Evolutionary conservation across 306 rosid species (phyloP).

Genomic region (Parietaria judaica): DNA sequence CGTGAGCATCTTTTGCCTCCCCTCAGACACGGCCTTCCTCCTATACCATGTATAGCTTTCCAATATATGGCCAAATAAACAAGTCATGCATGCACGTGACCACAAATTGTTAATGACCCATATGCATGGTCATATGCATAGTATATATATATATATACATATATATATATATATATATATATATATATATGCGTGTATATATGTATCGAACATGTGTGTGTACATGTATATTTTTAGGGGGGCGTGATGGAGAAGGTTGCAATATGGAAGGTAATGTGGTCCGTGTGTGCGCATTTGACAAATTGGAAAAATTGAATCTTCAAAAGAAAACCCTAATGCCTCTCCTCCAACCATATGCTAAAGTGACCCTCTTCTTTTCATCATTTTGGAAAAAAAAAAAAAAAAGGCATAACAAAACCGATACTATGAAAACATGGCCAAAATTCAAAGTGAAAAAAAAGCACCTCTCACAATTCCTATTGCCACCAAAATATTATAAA

Average conservation of each 20-base stretch:
- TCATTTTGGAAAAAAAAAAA: constrained; percentile 29
- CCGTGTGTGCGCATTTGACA: constrained; percentile 11
- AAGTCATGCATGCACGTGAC: too few species aligned
- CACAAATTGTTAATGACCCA: too few species aligned
- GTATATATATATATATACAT: neutral
- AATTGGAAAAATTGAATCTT: constrained; percentile 19
- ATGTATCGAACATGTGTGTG: neutral
- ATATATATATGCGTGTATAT: neutral
- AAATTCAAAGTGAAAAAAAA: constrained; percentile 27
- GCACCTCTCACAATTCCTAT: constrained; percentile 23
- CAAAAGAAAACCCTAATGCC: constrained; percentile 32
- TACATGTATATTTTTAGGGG: neutral
- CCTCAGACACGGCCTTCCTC: too few species aligned
- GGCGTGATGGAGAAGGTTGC: constrained; percentile 1
- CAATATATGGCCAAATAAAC: too few species aligned
- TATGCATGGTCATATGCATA: neutral
- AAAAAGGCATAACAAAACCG: constrained; percentile 28
- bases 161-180: neutral
- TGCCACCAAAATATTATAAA: constrained; percentile 10
- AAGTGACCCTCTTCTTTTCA: constrained; percentile 4
- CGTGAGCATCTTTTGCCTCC: too few species aligned
- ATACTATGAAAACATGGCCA: constrained; percentile 30
- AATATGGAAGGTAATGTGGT: constrained; percentile 1
- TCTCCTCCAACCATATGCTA: constrained; percentile 18
- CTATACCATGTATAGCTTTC: too few species aligned